These are phyloP conservation scores for Zostera marina DNA, from an alignment of 116 monocot species.

Conservation along the genomic window DNA sequence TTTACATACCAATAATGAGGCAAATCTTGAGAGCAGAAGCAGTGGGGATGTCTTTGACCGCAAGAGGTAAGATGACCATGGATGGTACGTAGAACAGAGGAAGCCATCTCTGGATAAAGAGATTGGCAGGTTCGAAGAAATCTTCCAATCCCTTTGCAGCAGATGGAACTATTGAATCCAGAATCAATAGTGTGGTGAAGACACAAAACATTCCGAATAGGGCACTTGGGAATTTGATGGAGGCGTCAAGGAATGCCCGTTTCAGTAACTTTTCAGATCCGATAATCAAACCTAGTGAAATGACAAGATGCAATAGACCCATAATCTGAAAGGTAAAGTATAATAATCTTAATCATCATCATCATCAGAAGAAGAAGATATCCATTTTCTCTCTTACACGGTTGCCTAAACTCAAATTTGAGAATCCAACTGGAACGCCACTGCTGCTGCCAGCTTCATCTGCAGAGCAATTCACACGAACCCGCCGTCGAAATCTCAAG, in stretches of 20 bases:
- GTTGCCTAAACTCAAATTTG: background rate
- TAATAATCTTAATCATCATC: background rate
- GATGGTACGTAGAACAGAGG: constrained; percentile 92
- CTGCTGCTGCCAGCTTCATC: constrained; percentile 2
- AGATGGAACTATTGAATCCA: constrained; percentile 39
- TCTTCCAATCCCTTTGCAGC: constrained; percentile 40
- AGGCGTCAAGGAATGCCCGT: constrained; percentile 50
- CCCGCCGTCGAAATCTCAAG: background rate
- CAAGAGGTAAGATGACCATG: constrained; percentile 68
- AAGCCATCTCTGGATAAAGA: constrained; percentile 95
- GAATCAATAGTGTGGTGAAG: constrained; percentile 45
- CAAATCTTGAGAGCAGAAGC: constrained; percentile 79
- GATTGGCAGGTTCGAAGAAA: constrained; percentile 83
- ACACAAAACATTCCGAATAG: constrained; percentile 97
- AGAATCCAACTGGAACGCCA: background rate
- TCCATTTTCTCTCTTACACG: background rate
- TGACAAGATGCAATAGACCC: constrained; percentile 14
- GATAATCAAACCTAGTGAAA: constrained; percentile 69
- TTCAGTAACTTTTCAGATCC: constrained; percentile 64
- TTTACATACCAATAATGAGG: constrained; percentile 53
- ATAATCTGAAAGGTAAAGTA: background rate
- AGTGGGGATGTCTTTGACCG: constrained; percentile 57
- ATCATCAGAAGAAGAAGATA: background rate
- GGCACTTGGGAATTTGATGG: constrained; percentile 91
- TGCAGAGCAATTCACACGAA: background rate